Evolutionary conservation across 495 filamentous ascomycete species (phyloP).

Genomic region (Tricharina praecox): DNA sequence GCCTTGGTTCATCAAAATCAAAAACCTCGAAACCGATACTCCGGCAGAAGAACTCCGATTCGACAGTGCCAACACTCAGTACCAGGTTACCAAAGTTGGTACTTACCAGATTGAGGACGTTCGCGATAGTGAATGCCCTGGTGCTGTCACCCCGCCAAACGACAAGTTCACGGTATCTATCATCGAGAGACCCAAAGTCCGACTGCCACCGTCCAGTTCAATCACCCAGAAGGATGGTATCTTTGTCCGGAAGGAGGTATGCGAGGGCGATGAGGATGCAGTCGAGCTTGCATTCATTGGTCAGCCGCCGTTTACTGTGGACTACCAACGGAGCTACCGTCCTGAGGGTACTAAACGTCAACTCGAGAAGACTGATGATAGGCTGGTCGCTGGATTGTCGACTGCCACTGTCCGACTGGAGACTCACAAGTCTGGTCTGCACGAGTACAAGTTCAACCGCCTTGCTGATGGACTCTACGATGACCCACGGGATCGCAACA

Average conservation of each 20-base stretch:
- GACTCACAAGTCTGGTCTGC: slow-evolving; percentile 58
- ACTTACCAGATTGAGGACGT: slow-evolving; percentile 64
- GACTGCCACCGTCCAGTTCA: slow-evolving; percentile 43
- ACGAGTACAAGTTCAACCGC: slow-evolving; percentile 70
- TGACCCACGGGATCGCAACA: slow-evolving; percentile 43
- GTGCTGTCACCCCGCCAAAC: slow-evolving; percentile 45
- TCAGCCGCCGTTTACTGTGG: slow-evolving; percentile 59
- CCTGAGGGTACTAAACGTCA: slow-evolving; percentile 15
- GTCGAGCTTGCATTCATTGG: slow-evolving; percentile 66
- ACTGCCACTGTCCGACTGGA: slow-evolving; percentile 65
- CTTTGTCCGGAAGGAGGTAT: slow-evolving; percentile 62
- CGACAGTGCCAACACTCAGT: slow-evolving; percentile 48
- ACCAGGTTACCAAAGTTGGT: slow-evolving; percentile 49
- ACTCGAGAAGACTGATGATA: slow-evolving; percentile 10
- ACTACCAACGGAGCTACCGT: slow-evolving; percentile 42
- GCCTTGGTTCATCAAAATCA: slow-evolving; percentile 66
- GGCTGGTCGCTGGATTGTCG: slow-evolving; percentile 49
- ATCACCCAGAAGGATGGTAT: slow-evolving; percentile 34
- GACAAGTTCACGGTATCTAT: slow-evolving; percentile 64
- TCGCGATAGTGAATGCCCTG: slow-evolving; percentile 60
- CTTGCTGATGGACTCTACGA: slow-evolving; percentile 73
- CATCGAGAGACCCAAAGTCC: slow-evolving; percentile 62
- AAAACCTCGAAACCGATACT: slow-evolving; percentile 36
- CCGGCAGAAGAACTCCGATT: slow-evolving; percentile 35
- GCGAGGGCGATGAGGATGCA: slow-evolving; percentile 81